phyloP scores from a whole-genome alignment of 2,329 filamentous ascomycete species.

The Neopestalotiopsis sp. region DNA sequence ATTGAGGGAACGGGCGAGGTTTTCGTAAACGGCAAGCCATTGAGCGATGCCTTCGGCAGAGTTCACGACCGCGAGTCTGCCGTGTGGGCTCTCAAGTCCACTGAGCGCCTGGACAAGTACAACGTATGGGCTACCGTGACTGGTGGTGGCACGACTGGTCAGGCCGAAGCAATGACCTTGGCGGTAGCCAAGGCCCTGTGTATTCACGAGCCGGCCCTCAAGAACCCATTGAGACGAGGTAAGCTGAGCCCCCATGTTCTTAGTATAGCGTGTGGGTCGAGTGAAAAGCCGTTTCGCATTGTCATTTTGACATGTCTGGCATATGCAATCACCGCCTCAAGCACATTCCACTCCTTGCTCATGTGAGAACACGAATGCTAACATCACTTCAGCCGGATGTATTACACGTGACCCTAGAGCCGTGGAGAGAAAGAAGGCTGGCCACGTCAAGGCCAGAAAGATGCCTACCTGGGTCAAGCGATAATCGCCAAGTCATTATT shows the following conservation, averaged over 20 bases:
- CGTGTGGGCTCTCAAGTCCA: conserved; percentile 86
- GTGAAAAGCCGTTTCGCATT: background rate
- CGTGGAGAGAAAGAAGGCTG: conserved; percentile 98
- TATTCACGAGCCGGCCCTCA: conserved; percentile 90
- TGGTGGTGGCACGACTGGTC: conserved; percentile 91
- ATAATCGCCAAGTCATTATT: conserved; percentile 40
- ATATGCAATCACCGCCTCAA: background rate
- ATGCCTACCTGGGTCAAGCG: conserved; percentile 97
- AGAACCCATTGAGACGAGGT: conserved; percentile 88
- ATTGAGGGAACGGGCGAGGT: conserved; percentile 94
- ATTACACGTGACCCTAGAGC: conserved; percentile 88
- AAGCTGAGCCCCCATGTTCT: conserved; percentile 34
- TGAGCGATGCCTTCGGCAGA: conserved; percentile 82
- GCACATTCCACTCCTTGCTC: background rate
- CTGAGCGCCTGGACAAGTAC: conserved; percentile 89
- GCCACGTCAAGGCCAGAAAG: conserved; percentile 95
- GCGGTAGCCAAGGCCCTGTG: conserved; percentile 87
- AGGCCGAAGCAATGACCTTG: conserved; percentile 92
- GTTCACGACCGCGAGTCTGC: conserved; percentile 95
- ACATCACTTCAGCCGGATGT: conserved; percentile 75
- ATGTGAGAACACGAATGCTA: conserved; percentile 40
- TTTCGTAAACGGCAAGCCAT: conserved; percentile 85
- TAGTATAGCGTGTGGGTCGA: background rate
- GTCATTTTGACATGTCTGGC: background rate
- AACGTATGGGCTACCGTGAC: conserved; percentile 88